Base-by-base conservation (phyloP, 1,284 basidiomycete genomes). In the Cutaneotrichosporon mucoides region DNA sequence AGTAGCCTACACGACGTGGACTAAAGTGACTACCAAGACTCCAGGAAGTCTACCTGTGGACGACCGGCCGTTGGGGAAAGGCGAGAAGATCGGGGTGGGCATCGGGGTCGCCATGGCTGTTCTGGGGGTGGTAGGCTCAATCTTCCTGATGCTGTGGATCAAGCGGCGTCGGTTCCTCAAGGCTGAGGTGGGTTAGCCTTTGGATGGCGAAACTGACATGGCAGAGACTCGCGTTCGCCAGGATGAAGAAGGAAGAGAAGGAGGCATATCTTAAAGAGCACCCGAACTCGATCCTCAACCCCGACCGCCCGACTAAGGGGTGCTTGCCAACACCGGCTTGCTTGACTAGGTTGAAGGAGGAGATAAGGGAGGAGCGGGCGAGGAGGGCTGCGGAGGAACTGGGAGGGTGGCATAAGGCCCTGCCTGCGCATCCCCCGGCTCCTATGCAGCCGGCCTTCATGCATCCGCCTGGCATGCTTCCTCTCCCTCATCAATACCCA, bases 31-130 rank as follows among this genome's bases (percentile, higher is more conserved):
- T 4, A 70, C 67, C 10, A 24, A 55, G 6, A 61, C 59, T 2
- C 73, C 76, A 1, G 63, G 66, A 5, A n/a, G 53, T 3, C 53
- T 78, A 13, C 76, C 75, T 0, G 41, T 67, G 8, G 68, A 73
- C 45, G 58, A 4, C 47, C 63, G 5, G 16, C 42, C 13, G 3
- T n/a, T 44, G 42, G 13, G 16, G n/a, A 6, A 12, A n/a, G 24
- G 8, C 42, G 53, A 11, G 59, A 73, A 48, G 67, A 60, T 73
- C 5, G 73, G 68, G 1, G 43, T 77, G 11, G 69, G 73, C 4
- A 64, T 73, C 2, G 60, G 67, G 6, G 60, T 62, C 7, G 56
- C 59, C 6, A 42, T 16, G 9, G n/a, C 35, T 16, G 24, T 41
- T 3, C 5, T 52, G 13, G n/a, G 6, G 24, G 24, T 24, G 24